Percentiles rank a stretch among this genome's conserved stretches.
Evolutionary conservation across 116 monocot genomes (phyloP).

Genomic region (Zostera marina): DNA sequence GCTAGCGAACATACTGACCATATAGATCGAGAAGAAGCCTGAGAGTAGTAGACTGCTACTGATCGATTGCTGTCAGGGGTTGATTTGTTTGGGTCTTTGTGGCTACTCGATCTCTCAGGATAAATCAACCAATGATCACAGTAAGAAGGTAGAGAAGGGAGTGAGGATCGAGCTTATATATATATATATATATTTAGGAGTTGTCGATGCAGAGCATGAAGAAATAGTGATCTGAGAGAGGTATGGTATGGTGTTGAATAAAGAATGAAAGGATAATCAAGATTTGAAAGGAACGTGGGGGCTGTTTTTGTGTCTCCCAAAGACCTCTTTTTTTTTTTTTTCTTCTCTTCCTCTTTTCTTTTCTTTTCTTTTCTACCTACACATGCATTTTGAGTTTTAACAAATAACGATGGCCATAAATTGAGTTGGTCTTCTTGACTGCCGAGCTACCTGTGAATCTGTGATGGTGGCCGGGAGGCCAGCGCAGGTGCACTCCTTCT

Average conservation of each 20-base stretch:
- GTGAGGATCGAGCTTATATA: background rate
- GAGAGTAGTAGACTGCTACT: too few relatives aligned
- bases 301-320: constrained; percentile 46
- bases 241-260: background rate
- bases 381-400: too few relatives aligned
- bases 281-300: constrained; percentile 38
- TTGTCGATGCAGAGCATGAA: background rate
- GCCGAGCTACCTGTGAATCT: too few relatives aligned
- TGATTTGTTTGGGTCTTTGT: too few relatives aligned
- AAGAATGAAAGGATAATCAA: background rate
- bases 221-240: background rate
- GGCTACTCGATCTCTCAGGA: too few relatives aligned
- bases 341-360: background rate
- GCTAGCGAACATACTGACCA: background rate
- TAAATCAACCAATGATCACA: constrained; percentile 9
- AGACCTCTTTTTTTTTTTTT: too few relatives aligned
- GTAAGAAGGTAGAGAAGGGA: constrained; percentile 8
- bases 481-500: too few relatives aligned
- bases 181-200: background rate
- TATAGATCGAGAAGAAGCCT: background rate
- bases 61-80: too few relatives aligned
- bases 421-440: too few relatives aligned
- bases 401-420: too few relatives aligned
- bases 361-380: too few relatives aligned
- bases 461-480: too few relatives aligned